Conservation (phyloP, 352 stramenopile species). For the Aphanomyces invadans region DNA sequence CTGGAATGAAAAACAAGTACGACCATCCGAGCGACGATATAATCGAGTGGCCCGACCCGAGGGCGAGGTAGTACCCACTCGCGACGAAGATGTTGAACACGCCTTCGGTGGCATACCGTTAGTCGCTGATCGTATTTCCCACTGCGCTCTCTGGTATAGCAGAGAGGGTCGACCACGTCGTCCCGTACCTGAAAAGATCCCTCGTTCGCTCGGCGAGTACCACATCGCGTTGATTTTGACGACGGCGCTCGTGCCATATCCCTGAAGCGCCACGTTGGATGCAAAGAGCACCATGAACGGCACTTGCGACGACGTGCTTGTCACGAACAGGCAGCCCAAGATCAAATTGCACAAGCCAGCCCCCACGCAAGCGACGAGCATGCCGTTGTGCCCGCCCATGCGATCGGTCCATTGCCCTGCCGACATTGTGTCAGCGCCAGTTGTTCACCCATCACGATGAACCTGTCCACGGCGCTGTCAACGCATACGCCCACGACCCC, state of each 20-base stretch:
- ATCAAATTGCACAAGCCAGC: slow-evolving; percentile 54
- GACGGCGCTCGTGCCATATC: slow-evolving; percentile 71
- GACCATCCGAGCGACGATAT: slow-evolving; percentile 55
- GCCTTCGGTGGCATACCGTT: slow-evolving; percentile 20
- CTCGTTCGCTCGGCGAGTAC: slow-evolving; percentile 54
- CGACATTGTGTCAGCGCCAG: neutral
- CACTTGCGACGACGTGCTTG: slow-evolving; percentile 35
- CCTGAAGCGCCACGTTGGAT: slow-evolving; percentile 57
- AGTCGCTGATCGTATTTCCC: too few relatives aligned
- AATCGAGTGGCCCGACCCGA: slow-evolving; percentile 54
- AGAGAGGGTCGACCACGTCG: neutral
- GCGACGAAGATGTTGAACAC: slow-evolving; percentile 77
- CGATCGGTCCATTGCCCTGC: slow-evolving; percentile 48
- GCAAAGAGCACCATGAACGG: slow-evolving; percentile 60
- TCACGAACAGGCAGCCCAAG: slow-evolving; percentile 47
- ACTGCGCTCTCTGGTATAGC: too few relatives aligned
- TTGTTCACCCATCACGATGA: too few relatives aligned
- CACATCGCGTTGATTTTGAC: slow-evolving; percentile 80
- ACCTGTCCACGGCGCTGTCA: slow-evolving; percentile 58
- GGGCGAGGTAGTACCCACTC: slow-evolving; percentile 62
- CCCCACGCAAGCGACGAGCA: slow-evolving; percentile 59
- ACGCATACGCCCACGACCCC: slow-evolving; percentile 61
- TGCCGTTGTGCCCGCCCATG: slow-evolving; percentile 58
- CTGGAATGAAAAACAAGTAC: slow-evolving; percentile 65
- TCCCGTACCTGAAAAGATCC: slow-evolving; percentile 38